phyloP scores from a whole-genome alignment of 2,329 filamentous ascomycete species.

The Aspergillus intermedius region DNA sequence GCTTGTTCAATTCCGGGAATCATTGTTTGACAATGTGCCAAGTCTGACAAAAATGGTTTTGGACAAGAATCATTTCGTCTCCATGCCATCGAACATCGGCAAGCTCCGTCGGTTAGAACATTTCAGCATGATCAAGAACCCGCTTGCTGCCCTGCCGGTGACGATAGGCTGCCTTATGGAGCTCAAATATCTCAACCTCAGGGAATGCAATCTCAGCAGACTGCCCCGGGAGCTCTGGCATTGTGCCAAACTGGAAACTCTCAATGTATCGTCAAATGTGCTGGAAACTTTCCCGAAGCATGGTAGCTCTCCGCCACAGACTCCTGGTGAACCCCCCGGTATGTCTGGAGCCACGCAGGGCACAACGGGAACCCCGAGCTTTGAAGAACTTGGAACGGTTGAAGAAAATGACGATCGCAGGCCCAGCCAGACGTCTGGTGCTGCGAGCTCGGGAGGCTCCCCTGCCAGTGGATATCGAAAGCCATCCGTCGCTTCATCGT shows the following conservation, averaged over 20 bases:
- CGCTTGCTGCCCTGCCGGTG: slow-evolving; percentile 71
- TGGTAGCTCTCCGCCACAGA: slow-evolving; percentile 56
- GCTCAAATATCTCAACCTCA: slow-evolving; percentile 75
- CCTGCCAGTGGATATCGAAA: slow-evolving; percentile 60
- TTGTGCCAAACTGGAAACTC: slow-evolving; percentile 78
- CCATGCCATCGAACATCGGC: slow-evolving; percentile 77
- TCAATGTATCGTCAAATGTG: slow-evolving; percentile 94
- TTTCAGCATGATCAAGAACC: slow-evolving; percentile 90
- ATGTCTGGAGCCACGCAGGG: slow-evolving; percentile 43
- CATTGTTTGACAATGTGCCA: slow-evolving; percentile 78
- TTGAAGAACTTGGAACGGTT: slow-evolving; percentile 66
- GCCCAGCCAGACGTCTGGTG: slow-evolving; percentile 77
- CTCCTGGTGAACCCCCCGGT: slow-evolving; percentile 45
- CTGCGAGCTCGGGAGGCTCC: slow-evolving; percentile 67
- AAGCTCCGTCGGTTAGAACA: slow-evolving; percentile 77
- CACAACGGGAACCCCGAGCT: slow-evolving; percentile 59
- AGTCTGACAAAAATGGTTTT: slow-evolving; percentile 82
- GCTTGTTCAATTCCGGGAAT: slow-evolving; percentile 77
- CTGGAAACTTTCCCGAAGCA: slow-evolving; percentile 87
- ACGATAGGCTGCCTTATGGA: slow-evolving; percentile 86
- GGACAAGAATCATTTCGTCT: slow-evolving; percentile 94
- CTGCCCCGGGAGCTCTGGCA: slow-evolving; percentile 95
- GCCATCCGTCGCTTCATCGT: slow-evolving; percentile 74
- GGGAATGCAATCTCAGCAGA: slow-evolving; percentile 86
- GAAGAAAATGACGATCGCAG: slow-evolving; percentile 61